Percentiles rank a stretch among this genome's conserved stretches.
These are phyloP conservation scores for Lagenidium sp. DNA, from an alignment of 352 stramenopile species.

Conservation along the genomic window DNA sequence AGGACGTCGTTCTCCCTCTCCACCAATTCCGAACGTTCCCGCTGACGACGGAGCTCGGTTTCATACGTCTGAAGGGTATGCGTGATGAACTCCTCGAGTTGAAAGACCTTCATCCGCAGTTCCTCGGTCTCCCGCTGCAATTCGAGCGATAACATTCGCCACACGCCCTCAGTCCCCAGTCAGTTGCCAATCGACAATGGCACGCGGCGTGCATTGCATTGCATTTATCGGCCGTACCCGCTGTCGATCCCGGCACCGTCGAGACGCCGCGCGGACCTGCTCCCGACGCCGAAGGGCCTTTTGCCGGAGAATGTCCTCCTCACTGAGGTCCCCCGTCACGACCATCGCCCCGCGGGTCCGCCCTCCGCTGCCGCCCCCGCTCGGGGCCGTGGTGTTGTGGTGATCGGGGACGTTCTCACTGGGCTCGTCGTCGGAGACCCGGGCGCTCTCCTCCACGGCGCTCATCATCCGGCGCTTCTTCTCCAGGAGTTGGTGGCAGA, in stretches of 20 bases:
- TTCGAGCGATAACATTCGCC: no score
- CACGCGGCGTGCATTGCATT: no score
- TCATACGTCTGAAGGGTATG: constrained; percentile 52
- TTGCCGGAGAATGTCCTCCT: constrained; percentile 43
- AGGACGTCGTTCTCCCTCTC: constrained; percentile 37
- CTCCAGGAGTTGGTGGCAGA: constrained; percentile 25
- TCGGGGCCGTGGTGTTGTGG: constrained; percentile 23
- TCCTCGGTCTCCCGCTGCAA: constrained; percentile 56
- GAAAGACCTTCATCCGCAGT: constrained; percentile 55
- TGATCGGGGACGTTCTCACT: constrained; percentile 11
- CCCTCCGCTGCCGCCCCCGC: constrained; percentile 11
- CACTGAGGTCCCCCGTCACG: constrained; percentile 18
- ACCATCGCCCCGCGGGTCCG: constrained; percentile 5
- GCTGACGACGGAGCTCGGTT: constrained; percentile 32
- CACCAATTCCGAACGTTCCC: constrained; percentile 24
- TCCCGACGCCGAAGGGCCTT: constrained; percentile 53
- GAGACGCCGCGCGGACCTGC: constrained; percentile 47
- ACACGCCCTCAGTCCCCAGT: no score
- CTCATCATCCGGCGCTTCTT: constrained; percentile 40
- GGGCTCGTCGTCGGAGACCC: constrained; percentile 1
- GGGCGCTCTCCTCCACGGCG: constrained; percentile 7
- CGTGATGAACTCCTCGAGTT: constrained; percentile 57
- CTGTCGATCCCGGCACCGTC: constrained; percentile 49
- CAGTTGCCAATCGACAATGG: no score
- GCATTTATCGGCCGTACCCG: constrained; percentile 14